These are phyloP conservation scores for Fusarium sp. DNA, from an alignment of 2,329 filamentous ascomycete genomes.

Conservation along the genomic window DNA sequence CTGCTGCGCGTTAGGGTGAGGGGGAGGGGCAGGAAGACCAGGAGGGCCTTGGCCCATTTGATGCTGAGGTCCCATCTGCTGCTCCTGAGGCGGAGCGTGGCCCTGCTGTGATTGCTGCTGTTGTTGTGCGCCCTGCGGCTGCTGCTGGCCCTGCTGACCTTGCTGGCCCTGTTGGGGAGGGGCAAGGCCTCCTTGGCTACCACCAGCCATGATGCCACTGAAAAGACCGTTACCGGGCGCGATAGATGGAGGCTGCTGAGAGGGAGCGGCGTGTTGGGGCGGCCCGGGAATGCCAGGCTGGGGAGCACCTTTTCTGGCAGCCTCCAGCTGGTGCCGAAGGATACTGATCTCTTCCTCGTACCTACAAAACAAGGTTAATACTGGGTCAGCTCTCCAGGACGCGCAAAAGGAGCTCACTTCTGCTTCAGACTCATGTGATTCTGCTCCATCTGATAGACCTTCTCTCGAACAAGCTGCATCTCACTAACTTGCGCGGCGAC, in stretches of 20 bases:
- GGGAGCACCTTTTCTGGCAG: constrained; percentile 76
- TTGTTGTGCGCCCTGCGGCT: constrained; percentile 66
- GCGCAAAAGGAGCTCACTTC: constrained; percentile 75
- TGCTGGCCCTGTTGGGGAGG: constrained; percentile 79
- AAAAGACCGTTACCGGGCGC: constrained; percentile 95
- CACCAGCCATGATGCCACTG: constrained; percentile 94
- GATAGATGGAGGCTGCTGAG: constrained; percentile 89
- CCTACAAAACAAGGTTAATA: constrained; percentile 63
- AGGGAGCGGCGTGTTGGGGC: constrained; percentile 82
- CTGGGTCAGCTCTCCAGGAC: background rate
- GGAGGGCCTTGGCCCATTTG: constrained; percentile 83
- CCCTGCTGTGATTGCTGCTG: constrained; percentile 53
- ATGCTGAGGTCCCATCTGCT: constrained; percentile 67
- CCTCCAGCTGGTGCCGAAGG: constrained; percentile 89
- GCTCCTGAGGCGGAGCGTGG: constrained; percentile 79
- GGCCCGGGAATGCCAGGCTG: constrained; percentile 76
- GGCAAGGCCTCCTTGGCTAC: constrained; percentile 86
- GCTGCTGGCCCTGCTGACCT: constrained; percentile 66
- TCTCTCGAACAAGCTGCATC: constrained; percentile 93
- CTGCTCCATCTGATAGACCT: constrained; percentile 94
- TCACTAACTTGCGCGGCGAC: constrained; percentile 93
- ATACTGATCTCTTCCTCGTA: constrained; percentile 93
- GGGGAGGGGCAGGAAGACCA: constrained; percentile 71
- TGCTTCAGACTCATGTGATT: constrained; percentile 89
- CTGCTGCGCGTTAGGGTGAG: constrained; percentile 75